Evolutionary conservation across 1,284 basidiomycete genomes (phyloP).

Genomic region (Sanghuangporus sanghuang): DNA sequence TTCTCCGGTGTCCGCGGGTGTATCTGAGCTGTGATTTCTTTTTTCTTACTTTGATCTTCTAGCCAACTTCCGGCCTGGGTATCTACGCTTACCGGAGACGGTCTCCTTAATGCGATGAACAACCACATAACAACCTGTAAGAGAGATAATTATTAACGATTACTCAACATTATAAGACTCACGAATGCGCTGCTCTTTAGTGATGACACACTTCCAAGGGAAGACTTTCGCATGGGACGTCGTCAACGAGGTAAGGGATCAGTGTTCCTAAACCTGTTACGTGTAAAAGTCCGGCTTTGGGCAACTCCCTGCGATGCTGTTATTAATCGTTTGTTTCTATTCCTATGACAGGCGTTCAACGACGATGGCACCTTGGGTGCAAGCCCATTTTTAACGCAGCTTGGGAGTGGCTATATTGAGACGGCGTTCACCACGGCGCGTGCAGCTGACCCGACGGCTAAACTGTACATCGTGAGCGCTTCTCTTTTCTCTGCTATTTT

Average conservation of each 20-base stretch:
- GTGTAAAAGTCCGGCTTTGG: background rate
- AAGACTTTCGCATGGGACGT: constrained; percentile 43
- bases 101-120: constrained; percentile 6
- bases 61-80: constrained; percentile 37
- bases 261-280: too few relatives aligned
- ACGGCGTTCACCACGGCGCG: constrained; percentile 41
- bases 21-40: constrained; percentile 26
- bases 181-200: background rate
- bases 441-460: constrained; percentile 34
- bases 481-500: background rate
- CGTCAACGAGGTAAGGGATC: constrained; percentile 28
- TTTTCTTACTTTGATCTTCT: constrained; percentile 30
- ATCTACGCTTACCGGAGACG: constrained; percentile 8
- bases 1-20: constrained; percentile 35
- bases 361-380: constrained; percentile 50
- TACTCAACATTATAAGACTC: background rate
- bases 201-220: constrained; percentile 34
- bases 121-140: constrained; percentile 14
- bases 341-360: constrained; percentile 42
- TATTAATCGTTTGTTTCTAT: too few relatives aligned
- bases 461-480: constrained; percentile 26
- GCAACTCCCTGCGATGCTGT: too few relatives aligned
- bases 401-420: constrained; percentile 37
- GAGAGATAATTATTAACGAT: background rate
- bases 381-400: constrained; percentile 43